These are phyloP conservation scores for Dysphania ambrosioides DNA, from an alignment of 148 eudicot genomes.

Conservation along the genomic window DNA sequence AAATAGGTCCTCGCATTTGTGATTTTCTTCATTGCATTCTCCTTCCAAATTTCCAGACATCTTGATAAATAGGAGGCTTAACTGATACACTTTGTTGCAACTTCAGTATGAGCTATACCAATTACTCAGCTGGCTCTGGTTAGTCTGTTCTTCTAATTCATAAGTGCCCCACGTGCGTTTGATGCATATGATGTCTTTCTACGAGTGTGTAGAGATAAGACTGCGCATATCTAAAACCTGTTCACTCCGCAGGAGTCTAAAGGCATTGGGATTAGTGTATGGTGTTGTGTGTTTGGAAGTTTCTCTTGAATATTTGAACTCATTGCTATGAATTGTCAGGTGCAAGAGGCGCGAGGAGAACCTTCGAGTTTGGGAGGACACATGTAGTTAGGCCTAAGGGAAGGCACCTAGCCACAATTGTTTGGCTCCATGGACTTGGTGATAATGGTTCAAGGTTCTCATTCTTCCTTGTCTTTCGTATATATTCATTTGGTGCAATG, in stretches of 20 bases:
- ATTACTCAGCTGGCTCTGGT: slow-evolving; percentile 75
- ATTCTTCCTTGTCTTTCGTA: slow-evolving; percentile 15
- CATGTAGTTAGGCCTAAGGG: slow-evolving; percentile 95
- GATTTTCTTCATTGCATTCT: slow-evolving; percentile 44
- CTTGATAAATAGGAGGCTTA: slow-evolving; percentile 14
- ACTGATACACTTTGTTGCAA: slow-evolving; percentile 20
- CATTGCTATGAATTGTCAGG: slow-evolving; percentile 40
- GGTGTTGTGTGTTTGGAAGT: not conserved
- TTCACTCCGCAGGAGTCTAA: not conserved
- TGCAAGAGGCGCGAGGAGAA: slow-evolving; percentile 62
- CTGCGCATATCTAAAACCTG: not conserved
- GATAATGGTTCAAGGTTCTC: slow-evolving; percentile 86
- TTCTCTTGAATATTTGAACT: not conserved
- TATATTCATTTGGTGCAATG: not conserved
- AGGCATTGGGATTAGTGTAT: not conserved
- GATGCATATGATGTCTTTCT: not conserved
- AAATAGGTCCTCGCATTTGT: slow-evolving; percentile 41
- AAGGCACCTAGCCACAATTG: slow-evolving; percentile 83
- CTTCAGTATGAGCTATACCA: slow-evolving; percentile 63
- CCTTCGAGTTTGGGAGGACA: slow-evolving; percentile 84
- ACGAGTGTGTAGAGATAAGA: not conserved
- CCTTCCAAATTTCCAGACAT: slow-evolving; percentile 1
- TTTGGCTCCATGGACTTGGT: slow-evolving; percentile 98
- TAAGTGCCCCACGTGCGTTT: not conserved
- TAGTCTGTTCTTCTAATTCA: slow-evolving; percentile 28